A percentile compares a stretch with the other conserved stretches of the same genome.
phyloP scores from a whole-genome alignment of 495 filamentous ascomycete genomes.

The Aspergillus funiculosus region DNA sequence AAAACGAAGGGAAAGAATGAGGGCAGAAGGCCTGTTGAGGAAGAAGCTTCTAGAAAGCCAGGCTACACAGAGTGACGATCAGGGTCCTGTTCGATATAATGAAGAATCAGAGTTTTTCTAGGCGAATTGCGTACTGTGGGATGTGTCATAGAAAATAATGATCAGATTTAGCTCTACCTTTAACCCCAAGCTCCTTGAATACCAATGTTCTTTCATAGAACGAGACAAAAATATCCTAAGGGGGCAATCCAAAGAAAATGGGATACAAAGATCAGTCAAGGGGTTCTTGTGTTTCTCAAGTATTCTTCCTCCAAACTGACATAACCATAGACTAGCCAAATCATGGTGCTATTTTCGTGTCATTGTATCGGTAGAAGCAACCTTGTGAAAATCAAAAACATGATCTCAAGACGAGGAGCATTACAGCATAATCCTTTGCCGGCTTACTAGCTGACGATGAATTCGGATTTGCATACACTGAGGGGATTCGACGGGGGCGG shows the following conservation, averaged over 20 bases:
- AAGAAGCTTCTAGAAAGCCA: constrained; percentile 29
- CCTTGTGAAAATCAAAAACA: background rate
- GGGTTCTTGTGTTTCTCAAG: constrained; percentile 5
- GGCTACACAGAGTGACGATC: constrained; percentile 11
- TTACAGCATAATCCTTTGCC: background rate
- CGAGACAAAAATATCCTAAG: background rate
- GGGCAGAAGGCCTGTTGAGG: constrained; percentile 53
- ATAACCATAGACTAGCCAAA: background rate
- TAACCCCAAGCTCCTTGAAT: background rate
- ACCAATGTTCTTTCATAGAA: background rate
- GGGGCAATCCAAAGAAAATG: background rate
- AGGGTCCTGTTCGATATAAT: constrained; percentile 3
- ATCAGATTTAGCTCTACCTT: background rate
- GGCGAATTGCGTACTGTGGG: background rate
- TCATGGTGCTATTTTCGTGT: background rate
- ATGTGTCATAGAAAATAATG: too few relatives aligned
- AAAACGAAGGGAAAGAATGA: constrained; percentile 52
- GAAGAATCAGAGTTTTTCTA: background rate
- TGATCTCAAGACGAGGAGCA: background rate
- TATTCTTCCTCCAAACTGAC: constrained; percentile 5
- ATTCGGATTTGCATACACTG: background rate
- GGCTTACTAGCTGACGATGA: background rate
- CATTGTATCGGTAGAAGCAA: constrained; percentile 1
- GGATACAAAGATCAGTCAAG: background rate
- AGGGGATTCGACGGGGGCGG: too few relatives aligned